These are phyloP conservation scores for Lolium multiflorum DNA, from an alignment of 176 grass and related monocot genomes.

Conservation along the genomic window DNA sequence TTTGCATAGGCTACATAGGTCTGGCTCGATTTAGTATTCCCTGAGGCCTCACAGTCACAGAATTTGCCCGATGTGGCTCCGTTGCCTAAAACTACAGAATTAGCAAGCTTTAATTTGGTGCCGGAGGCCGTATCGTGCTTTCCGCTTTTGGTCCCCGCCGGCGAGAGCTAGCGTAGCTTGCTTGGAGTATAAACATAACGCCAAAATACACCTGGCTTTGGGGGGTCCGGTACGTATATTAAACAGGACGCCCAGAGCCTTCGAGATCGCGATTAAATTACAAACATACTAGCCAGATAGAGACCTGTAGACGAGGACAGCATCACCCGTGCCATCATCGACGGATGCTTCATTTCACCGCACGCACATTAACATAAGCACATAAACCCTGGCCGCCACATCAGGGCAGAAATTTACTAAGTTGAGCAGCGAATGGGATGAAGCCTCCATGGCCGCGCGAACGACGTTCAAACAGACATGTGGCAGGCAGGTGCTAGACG, in stretches of 20 bases:
- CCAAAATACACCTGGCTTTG: constrained; percentile 35
- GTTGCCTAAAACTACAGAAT: not conserved
- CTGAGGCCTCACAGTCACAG: not conserved
- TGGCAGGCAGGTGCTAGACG: not conserved
- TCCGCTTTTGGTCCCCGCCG: constrained; percentile 47
- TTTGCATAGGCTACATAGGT: constrained; percentile 15
- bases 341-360: constrained; percentile 51
- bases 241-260: constrained; percentile 25
- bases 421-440: constrained; percentile 14
- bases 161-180: not conserved
- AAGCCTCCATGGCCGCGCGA: constrained; percentile 27
- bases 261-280: constrained; percentile 34
- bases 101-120: constrained; percentile 14
- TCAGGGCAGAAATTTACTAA: constrained; percentile 13
- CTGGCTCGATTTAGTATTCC: constrained; percentile 7
- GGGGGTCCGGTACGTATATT: not conserved
- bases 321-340: not conserved
- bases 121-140: constrained; percentile 48
- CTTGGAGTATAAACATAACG: constrained; percentile 56
- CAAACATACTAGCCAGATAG: constrained; percentile 8
- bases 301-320: not conserved
- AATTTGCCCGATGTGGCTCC: constrained; percentile 22
- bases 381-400: not conserved
- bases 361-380: constrained; percentile 37
- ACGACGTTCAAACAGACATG: constrained; percentile 33